A percentile compares a stretch with the other conserved stretches of the same genome.
Conservation (phyloP, 345 rosid species). For the Heritiera fomes region DNA sequence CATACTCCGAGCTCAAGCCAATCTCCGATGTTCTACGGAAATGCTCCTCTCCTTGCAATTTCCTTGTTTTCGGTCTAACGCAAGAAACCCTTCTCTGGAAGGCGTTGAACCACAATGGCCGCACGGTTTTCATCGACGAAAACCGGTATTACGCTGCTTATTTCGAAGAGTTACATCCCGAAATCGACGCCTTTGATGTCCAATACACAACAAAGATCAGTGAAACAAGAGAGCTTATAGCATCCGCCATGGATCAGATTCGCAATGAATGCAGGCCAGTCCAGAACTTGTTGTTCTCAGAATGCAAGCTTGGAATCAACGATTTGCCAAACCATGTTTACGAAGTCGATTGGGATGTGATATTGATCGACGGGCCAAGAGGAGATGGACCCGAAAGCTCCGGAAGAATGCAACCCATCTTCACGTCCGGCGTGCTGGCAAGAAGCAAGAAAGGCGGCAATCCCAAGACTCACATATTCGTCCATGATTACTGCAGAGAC, state of each 20-base stretch:
- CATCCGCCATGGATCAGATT: constrained; percentile 54
- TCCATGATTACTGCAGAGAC: constrained; percentile 82
- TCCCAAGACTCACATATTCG: constrained; percentile 73
- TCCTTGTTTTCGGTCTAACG: constrained; percentile 86
- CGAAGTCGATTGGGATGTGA: constrained; percentile 95
- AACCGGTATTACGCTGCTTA: constrained; percentile 94
- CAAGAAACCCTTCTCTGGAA: constrained; percentile 97
- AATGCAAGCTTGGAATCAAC: constrained; percentile 77
- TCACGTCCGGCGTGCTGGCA: constrained; percentile 89
- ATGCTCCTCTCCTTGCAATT: constrained; percentile 81
- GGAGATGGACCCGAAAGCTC: constrained; percentile 73
- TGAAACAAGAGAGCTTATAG: constrained; percentile 61
- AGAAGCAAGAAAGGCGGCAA: constrained; percentile 80
- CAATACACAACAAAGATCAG: constrained; percentile 83
- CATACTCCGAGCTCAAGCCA: constrained; percentile 65
- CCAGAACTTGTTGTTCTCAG: constrained; percentile 86
- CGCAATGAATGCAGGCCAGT: constrained; percentile 85
- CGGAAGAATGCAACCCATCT: constrained; percentile 87
- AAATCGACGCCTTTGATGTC: constrained; percentile 85
- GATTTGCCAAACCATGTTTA: constrained; percentile 94
- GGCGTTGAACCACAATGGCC: constrained; percentile 81
- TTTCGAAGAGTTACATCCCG: constrained; percentile 84
- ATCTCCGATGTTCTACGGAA: constrained; percentile 81
- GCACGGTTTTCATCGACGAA: constrained; percentile 86
- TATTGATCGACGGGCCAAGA: constrained; percentile 90